Evolutionary conservation across 495 filamentous ascomycete genomes (phyloP).

Genomic region (Hyaloscypha variabilis): DNA sequence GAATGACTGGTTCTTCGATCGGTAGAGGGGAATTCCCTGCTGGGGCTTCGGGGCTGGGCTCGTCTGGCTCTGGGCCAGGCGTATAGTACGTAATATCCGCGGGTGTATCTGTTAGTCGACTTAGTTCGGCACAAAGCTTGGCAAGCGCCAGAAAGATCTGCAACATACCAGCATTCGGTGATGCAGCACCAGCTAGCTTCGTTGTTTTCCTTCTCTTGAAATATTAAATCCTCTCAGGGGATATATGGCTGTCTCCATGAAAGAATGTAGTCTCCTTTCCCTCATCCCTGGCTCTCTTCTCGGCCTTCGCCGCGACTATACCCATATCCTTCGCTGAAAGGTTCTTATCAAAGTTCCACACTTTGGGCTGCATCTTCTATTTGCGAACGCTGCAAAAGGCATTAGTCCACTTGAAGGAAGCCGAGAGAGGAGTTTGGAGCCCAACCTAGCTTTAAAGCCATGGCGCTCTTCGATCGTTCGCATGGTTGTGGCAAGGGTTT

Average conservation of each 20-base stretch:
- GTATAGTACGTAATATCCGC: not conserved
- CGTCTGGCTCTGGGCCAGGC: not conserved
- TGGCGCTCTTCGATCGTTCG: not conserved
- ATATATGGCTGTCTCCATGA: not conserved
- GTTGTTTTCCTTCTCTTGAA: slow-evolving; percentile 9
- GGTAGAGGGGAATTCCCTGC: too few relatives aligned
- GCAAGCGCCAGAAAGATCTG: not conserved
- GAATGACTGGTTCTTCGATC: too few relatives aligned
- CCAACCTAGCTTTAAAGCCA: slow-evolving; percentile 7
- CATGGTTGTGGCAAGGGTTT: slow-evolving; percentile 2
- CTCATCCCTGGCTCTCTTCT: slow-evolving; percentile 4
- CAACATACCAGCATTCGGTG: not conserved
- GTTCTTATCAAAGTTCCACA: slow-evolving; percentile 4
- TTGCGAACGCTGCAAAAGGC: not conserved
- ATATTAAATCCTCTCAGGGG: not conserved
- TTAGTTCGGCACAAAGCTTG: too few relatives aligned
- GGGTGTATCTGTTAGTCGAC: not conserved
- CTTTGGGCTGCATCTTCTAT: slow-evolving; percentile 10
- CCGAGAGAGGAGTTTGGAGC: too few relatives aligned
- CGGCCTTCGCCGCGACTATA: not conserved
- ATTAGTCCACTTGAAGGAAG: not conserved
- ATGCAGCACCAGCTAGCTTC: not conserved
- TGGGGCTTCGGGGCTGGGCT: too few relatives aligned
- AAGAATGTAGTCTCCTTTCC: slow-evolving; percentile 10
- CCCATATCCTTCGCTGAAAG: not conserved